Evolutionary conservation across 2,329 filamentous ascomycete genomes (phyloP).

Genomic region (Parasarocladium wereldwijsianum): DNA sequence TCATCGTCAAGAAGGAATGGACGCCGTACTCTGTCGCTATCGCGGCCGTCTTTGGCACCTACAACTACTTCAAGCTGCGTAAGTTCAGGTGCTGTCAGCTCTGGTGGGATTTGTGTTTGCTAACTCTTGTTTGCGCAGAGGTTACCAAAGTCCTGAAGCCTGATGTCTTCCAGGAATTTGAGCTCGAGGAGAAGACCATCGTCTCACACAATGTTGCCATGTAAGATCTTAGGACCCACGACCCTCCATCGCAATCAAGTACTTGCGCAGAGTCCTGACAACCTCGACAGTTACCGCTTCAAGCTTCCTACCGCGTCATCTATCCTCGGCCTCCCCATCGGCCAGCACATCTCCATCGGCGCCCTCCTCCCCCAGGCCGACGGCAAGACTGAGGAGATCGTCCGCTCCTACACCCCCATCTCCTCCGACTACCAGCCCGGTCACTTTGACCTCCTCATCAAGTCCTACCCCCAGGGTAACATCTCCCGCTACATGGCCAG

Average conservation of each 20-base stretch:
- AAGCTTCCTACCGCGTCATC: constrained; percentile 60
- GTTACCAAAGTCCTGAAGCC: constrained; percentile 76
- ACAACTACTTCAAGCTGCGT: constrained; percentile 61
- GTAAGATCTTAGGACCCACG: constrained; percentile 32
- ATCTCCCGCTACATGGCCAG: constrained; percentile 87
- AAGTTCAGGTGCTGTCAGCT: constrained; percentile 23
- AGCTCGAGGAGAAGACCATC: constrained; percentile 85
- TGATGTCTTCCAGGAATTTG: constrained; percentile 77
- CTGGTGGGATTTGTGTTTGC: constrained; percentile 6
- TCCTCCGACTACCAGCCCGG: constrained; percentile 80
- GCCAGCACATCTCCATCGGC: constrained; percentile 95
- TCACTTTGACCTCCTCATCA: constrained; percentile 93
- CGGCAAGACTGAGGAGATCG: constrained; percentile 66
- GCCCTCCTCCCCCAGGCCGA: constrained; percentile 54
- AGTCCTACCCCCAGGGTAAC: constrained; percentile 94
- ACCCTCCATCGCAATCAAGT: not conserved
- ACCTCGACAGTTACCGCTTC: constrained; percentile 65
- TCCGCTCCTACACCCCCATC: constrained; percentile 86
- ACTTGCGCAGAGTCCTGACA: constrained; percentile 4
- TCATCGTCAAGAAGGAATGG: constrained; percentile 69
- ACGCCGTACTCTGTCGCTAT: constrained; percentile 53
- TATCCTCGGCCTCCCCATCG: constrained; percentile 91
- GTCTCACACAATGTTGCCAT: constrained; percentile 98
- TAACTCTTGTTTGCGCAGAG: constrained; percentile 30
- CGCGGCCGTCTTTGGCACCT: constrained; percentile 50